Conservation (phyloP, 2,329 filamentous ascomycete species). For the Penicillium verrucosum region DNA sequence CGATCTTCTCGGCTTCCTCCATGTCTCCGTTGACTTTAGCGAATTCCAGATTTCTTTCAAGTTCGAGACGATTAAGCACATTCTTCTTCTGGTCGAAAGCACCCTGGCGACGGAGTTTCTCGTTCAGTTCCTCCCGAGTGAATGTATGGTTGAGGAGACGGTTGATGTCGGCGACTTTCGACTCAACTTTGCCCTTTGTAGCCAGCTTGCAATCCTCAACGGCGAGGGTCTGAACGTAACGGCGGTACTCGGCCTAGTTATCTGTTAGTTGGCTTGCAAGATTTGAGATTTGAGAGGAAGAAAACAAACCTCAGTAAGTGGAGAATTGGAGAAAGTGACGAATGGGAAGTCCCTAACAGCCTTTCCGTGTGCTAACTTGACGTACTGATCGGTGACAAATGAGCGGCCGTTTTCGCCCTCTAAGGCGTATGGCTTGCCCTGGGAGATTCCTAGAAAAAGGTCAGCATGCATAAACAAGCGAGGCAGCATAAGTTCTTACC, state of each 20-base stretch:
- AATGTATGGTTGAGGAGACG: constrained; percentile 73
- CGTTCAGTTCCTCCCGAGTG: constrained; percentile 77
- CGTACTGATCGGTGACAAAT: constrained; percentile 83
- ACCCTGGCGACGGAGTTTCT: constrained; percentile 70
- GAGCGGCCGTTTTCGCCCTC: constrained; percentile 68
- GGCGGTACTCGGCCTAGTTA: constrained; percentile 68
- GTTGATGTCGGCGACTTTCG: constrained; percentile 80
- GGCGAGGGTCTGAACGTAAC: constrained; percentile 71
- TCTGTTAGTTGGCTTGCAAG: not conserved
- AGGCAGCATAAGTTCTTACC: constrained; percentile 49
- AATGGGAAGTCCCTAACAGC: constrained; percentile 83
- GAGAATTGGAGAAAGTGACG: constrained; percentile 79
- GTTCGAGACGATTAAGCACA: constrained; percentile 63
- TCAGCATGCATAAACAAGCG: not conserved
- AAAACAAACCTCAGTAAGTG: constrained; percentile 70
- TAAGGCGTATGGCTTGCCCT: constrained; percentile 79
- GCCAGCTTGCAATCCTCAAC: constrained; percentile 71
- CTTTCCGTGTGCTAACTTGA: constrained; percentile 76
- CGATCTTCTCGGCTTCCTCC: constrained; percentile 49
- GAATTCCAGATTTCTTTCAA: constrained; percentile 63
- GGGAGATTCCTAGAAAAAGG: constrained; percentile 61
- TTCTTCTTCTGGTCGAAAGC: constrained; percentile 65
- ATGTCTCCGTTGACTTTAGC: constrained; percentile 64
- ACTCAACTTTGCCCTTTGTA: constrained; percentile 64
- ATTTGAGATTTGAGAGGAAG: not conserved